Conservation (phyloP, 2,329 filamentous ascomycete species). For the Epichloe brachyelytri region DNA sequence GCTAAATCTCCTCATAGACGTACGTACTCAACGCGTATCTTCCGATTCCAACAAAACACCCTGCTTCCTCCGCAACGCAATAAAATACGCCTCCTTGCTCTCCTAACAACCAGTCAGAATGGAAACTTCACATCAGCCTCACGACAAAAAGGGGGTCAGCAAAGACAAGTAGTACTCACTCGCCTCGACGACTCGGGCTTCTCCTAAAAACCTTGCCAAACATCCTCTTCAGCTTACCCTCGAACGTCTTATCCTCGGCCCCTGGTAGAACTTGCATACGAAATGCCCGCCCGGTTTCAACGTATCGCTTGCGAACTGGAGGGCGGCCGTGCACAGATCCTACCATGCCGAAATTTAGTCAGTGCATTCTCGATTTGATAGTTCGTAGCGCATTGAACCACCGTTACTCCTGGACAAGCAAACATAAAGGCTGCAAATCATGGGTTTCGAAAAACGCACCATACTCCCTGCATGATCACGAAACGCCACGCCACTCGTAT, state of each 20-base stretch:
- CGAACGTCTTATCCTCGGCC: slow-evolving; percentile 67
- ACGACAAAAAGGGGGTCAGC: not conserved
- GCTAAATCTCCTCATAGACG: too few relatives aligned
- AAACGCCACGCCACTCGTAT: slow-evolving; percentile 80
- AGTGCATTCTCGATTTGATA: too few relatives aligned
- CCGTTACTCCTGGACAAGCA: too few relatives aligned
- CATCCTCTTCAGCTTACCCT: slow-evolving; percentile 58
- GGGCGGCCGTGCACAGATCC: slow-evolving; percentile 81
- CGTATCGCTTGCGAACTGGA: slow-evolving; percentile 76
- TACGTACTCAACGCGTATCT: not conserved
- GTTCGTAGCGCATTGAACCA: too few relatives aligned
- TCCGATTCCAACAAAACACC: slow-evolving; percentile 17
- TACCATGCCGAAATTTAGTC: slow-evolving; percentile 22
- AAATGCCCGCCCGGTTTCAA: slow-evolving; percentile 76
- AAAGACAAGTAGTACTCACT: slow-evolving; percentile 36
- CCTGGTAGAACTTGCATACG: slow-evolving; percentile 96
- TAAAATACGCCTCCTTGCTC: slow-evolving; percentile 69
- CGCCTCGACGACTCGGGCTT: slow-evolving; percentile 86
- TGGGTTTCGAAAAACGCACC: slow-evolving; percentile 40
- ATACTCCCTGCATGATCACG: slow-evolving; percentile 89
- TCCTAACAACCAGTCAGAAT: slow-evolving; percentile 15
- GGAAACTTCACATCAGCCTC: not conserved
- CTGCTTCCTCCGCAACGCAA: slow-evolving; percentile 58
- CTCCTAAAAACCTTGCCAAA: slow-evolving; percentile 74
- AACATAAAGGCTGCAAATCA: too few relatives aligned